Base-by-base conservation (phyloP, 2,329 filamentous ascomycete species). In the Camillea tinctor region DNA sequence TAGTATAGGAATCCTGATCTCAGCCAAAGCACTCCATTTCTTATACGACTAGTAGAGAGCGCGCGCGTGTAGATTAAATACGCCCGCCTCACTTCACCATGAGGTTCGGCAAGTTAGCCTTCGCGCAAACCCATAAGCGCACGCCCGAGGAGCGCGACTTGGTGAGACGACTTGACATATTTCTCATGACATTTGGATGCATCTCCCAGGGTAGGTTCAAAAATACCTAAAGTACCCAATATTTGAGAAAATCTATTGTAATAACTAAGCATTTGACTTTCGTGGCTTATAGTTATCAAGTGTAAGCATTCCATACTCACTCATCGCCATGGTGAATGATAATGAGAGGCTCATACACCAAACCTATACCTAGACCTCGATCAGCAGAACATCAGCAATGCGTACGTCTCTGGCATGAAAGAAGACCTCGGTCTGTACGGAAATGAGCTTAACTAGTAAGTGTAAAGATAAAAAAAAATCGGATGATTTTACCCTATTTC, bases 351-450 rank as follows among this genome's bases (percentile, higher is more conserved):
- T 60, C 26, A 62, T 65, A 56, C 64, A 65, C 55, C 58, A 61
- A 24, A 19, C 19, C 15, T 21, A 50, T 68, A 26, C 24, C 24
- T 26, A 75, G 61, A 73, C 63, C 71, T 75, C 15, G 74, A 76
- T 56, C 73, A 74, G 58, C 64, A 68, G 48, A 71, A 71, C 50
- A 70, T 69, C 66, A 72, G 61, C 59, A 71, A 71, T 63, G 74
- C 74, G n/a, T 76, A 75, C 40, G 73, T 75, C 13, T 72, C 69
- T 1, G 74, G 74, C 4, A 75, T 76, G 74, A 73, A 75, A 19
- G 67, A 70, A 56, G 67, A 69, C 23, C 65, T 70, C 13, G 36
- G 26, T 2, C 65, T 75, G 44, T 60, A 71, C 23, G 72, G 69
- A 20, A 74, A 76, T 55, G 66, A 69, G 59, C 59, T 69, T 6